Conservation (phyloP, 208 protist genomes). For the Acanthamoeba culbertsoni region DNA sequence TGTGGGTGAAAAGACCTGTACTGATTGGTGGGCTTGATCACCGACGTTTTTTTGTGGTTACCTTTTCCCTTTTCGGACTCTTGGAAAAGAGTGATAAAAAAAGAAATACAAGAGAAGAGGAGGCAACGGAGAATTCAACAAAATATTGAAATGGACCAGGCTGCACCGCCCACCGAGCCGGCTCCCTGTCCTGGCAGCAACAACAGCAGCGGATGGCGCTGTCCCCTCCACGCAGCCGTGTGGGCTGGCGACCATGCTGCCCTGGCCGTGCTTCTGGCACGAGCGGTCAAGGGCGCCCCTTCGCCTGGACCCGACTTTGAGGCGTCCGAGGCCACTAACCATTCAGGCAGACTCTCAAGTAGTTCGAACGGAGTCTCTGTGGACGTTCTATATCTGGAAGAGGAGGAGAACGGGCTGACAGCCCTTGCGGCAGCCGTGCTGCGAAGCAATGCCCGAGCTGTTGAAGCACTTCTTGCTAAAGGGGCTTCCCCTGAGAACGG, state of each 20-base stretch:
- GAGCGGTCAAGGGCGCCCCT: not conserved
- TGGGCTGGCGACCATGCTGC: not conserved
- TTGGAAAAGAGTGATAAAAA: no score
- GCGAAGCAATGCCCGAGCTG: not conserved
- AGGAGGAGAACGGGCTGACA: not conserved
- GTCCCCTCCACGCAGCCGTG: not conserved
- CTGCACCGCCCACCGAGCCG: no score
- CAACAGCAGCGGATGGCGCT: not conserved
- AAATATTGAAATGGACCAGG: no score
- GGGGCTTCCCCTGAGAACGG: not conserved
- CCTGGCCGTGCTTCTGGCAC: not conserved
- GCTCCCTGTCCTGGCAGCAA: no score
- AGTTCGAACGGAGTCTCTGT: no score
- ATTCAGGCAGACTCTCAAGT: no score
- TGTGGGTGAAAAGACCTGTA: not conserved
- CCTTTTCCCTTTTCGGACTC: no score
- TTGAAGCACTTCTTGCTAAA: not conserved
- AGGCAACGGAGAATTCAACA: no score
- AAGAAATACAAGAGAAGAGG: not conserved
- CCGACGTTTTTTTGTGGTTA: not conserved
- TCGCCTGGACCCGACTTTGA: not conserved
- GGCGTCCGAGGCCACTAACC: not conserved
- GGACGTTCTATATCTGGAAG: not conserved
- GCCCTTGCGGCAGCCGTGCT: not conserved
- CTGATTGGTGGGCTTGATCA: not conserved